Conservation (phyloP, 1,284 basidiomycete genomes). For the Microbotryum silenes-acaulis region DNA sequence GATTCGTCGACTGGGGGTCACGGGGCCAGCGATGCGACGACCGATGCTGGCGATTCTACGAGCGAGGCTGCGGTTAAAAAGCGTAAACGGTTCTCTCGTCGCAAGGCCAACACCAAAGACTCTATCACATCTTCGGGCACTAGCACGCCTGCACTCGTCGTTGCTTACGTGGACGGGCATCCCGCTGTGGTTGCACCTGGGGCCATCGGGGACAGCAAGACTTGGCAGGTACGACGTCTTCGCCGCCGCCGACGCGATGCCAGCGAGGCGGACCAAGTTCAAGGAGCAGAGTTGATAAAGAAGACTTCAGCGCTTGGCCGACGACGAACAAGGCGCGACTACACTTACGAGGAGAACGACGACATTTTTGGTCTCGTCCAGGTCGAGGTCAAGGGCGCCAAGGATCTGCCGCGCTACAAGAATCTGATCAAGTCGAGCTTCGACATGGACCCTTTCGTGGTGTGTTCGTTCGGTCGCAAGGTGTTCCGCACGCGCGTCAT, state of each 20-base stretch:
- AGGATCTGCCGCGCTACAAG: conserved; percentile 73
- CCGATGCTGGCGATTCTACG: neutral
- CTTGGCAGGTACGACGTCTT: no score
- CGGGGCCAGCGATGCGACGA: neutral
- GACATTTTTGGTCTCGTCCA: conserved; percentile 92
- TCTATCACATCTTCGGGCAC: no score
- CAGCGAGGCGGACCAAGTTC: conserved; percentile 3
- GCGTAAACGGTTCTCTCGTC: neutral
- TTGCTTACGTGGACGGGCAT: no score
- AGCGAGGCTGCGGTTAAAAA: neutral
- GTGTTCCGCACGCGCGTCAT: conserved; percentile 69
- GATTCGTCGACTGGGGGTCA: no score
- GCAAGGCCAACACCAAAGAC: no score
- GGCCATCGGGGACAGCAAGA: no score
- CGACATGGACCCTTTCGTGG: conserved; percentile 97
- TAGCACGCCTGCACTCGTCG: no score
- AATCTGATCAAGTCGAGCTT: conserved; percentile 60
- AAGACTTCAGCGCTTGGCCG: neutral
- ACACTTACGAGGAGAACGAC: conserved; percentile 40
- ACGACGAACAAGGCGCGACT: neutral
- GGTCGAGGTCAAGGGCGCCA: conserved; percentile 62
- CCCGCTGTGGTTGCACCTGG: no score
- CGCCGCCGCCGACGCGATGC: no score
- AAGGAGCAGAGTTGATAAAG: conserved; percentile 7
- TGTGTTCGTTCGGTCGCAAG: conserved; percentile 92